phyloP scores from a whole-genome alignment of 306 rosid genomes.

The Cicer cuneatum region DNA sequence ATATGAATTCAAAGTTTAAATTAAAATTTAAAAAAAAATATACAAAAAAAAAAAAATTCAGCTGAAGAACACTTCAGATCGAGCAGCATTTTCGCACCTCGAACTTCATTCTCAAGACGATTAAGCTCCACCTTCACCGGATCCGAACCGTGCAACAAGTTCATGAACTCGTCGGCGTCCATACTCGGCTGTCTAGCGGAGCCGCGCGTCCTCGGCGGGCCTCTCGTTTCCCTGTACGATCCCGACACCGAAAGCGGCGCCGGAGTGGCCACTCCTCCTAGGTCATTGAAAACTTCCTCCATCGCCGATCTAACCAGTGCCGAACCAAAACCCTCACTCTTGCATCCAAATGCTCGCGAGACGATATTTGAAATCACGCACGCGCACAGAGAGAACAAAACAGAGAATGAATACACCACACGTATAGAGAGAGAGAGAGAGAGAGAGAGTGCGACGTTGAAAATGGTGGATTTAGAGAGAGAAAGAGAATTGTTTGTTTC shows the following conservation, averaged over 20 bases:
- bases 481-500: conserved; percentile 37
- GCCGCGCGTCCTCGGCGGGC: conserved; percentile 74
- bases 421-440: conserved; percentile 30
- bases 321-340: conserved; percentile 32
- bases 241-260: conserved; percentile 72
- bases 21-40: conserved; percentile 24
- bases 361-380: conserved; percentile 59
- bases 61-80: conserved; percentile 61
- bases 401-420: conserved; percentile 23
- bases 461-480: conserved; percentile 47
- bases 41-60: conserved; percentile 23
- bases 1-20: not conserved
- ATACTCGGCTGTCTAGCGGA: conserved; percentile 77
- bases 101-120: conserved; percentile 95
- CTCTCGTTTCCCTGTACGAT: conserved; percentile 80
- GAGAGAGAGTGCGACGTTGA: conserved; percentile 33
- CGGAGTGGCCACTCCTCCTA: conserved; percentile 49
- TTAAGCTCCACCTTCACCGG: conserved; percentile 97
- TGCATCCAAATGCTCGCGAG: conserved; percentile 65
- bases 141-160: conserved; percentile 91
- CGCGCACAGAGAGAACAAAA: conserved; percentile 3
- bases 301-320: conserved; percentile 66
- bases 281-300: conserved; percentile 70
- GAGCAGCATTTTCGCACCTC: conserved; percentile 83
- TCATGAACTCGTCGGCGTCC: conserved; percentile 88